Evolutionary conservation across 345 rosid species (phyloP).

Genomic region (Excoecaria agallocha): DNA sequence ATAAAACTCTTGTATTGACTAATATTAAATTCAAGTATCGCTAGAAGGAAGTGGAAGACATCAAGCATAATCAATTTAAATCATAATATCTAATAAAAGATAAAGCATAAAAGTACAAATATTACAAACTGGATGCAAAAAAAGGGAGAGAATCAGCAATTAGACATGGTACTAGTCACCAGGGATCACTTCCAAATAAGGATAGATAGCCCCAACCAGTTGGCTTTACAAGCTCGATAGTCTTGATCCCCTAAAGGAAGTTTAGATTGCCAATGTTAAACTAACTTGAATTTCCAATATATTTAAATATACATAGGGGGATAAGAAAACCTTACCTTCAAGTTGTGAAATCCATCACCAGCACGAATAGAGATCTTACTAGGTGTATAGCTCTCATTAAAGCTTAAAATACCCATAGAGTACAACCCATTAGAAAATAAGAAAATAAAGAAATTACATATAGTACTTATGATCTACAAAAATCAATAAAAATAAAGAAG

Average conservation of each 20-base stretch:
- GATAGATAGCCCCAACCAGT: conserved; percentile 79
- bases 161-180: conserved; percentile 33
- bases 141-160: not conserved
- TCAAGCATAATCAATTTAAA: not conserved
- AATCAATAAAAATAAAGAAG: not conserved
- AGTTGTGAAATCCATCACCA: conserved; percentile 90
- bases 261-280: conserved; percentile 7
- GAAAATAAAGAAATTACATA: not conserved
- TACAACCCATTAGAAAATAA: conserved; percentile 53
- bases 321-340: conserved; percentile 52
- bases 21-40: not conserved
- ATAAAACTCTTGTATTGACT: not conserved
- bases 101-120: not conserved
- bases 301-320: no score
- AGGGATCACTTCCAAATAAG: conserved; percentile 81
- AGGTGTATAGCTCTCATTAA: conserved; percentile 91
- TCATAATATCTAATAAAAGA: not conserved
- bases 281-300: not conserved
- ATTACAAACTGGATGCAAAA: not conserved
- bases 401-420: conserved; percentile 86
- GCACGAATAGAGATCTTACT: conserved; percentile 83
- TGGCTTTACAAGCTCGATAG: conserved; percentile 80
- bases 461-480: not conserved
- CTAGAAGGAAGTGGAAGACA: not conserved
- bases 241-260: conserved; percentile 67